Evolutionary conservation across 352 stramenopile species (phyloP).

Genomic region (Elongisporangium prolatum): DNA sequence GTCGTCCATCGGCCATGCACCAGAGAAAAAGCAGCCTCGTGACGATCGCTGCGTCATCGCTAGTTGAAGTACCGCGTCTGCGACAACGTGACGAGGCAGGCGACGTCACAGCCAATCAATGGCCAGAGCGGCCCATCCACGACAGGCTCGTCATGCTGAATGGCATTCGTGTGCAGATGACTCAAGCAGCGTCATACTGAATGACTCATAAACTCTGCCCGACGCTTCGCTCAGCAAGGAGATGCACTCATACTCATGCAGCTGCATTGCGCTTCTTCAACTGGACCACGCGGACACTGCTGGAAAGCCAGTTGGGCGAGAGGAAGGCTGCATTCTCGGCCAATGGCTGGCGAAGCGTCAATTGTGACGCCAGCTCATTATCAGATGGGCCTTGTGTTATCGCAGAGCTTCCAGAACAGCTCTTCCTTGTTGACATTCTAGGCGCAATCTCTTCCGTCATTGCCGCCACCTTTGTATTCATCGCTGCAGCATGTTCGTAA

Average conservation of each 20-base stretch:
- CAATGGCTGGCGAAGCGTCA: no score
- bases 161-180: background rate
- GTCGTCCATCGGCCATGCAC: background rate
- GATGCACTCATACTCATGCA: background rate
- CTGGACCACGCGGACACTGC: background rate
- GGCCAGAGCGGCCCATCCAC: background rate
- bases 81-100: slow-evolving; percentile 1
- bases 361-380: no score
- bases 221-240: background rate
- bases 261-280: background rate
- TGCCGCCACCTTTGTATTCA: no score
- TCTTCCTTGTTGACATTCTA: no score
- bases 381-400: no score
- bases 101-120: background rate
- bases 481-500: no score
- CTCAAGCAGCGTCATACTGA: background rate
- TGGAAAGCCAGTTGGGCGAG: slow-evolving; percentile 1
- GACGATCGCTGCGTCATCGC: background rate
- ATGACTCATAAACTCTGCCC: background rate
- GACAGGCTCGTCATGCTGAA: background rate
- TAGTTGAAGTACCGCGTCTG: background rate
- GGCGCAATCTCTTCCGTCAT: no score
- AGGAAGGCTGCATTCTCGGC: no score
- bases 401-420: no score
- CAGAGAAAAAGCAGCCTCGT: background rate